These are phyloP conservation scores for Pythium graminicola DNA, from an alignment of 352 stramenopile genomes.

Conservation along the genomic window DNA sequence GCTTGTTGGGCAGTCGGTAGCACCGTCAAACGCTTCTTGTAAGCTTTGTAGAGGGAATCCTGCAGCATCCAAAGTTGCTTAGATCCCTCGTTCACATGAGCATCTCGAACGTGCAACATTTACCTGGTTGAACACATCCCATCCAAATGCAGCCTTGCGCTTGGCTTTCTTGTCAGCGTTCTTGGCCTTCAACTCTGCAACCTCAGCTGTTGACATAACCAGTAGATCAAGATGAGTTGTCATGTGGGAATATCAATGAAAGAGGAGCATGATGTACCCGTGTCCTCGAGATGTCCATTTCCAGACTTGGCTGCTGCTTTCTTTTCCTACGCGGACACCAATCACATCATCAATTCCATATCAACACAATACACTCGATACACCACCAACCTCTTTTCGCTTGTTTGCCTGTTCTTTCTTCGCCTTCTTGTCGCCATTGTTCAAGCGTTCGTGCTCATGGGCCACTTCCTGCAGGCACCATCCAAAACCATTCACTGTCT, in stretches of 20 bases:
- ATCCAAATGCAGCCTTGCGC: constrained; percentile 72
- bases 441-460: constrained; percentile 58
- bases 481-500: neutral
- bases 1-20: constrained; percentile 35
- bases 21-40: constrained; percentile 73
- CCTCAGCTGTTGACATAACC: constrained; percentile 28
- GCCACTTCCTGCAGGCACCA: constrained; percentile 43
- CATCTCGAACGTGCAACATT: too few species aligned
- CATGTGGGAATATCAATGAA: too few species aligned
- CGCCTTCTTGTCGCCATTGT: constrained; percentile 58
- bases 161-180: constrained; percentile 72
- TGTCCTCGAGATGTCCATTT: constrained; percentile 58
- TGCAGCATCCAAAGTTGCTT: constrained; percentile 16
- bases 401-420: constrained; percentile 52
- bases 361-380: neutral
- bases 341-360: neutral
- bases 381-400: constrained; percentile 37
- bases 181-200: constrained; percentile 50
- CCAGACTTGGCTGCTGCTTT: constrained; percentile 35
- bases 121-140: constrained; percentile 77
- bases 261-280: constrained; percentile 27
- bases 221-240: too few species aligned
- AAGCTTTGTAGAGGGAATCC: constrained; percentile 77
- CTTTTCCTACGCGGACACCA: constrained; percentile 45
- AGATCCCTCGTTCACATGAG: too few species aligned